Evolutionary conservation across 2,329 filamentous ascomycete genomes (phyloP).

Genomic region (Aspergillus latus): DNA sequence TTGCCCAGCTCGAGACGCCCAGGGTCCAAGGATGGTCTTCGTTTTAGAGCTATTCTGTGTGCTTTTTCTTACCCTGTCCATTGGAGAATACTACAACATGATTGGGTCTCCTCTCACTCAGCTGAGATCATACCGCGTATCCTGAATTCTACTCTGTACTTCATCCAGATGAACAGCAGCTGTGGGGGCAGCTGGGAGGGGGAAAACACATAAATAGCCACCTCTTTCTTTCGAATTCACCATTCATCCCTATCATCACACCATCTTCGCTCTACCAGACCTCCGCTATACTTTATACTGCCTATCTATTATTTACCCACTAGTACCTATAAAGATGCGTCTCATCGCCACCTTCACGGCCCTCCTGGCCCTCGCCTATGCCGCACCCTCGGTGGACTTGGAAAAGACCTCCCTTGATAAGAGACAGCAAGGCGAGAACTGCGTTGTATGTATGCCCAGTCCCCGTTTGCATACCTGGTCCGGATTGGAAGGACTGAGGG

Average conservation of each 20-base stretch:
- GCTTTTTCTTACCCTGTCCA: neutral
- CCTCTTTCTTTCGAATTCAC: neutral
- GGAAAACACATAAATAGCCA: neutral
- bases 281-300: neutral
- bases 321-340: constrained; percentile 5
- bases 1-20: too few species aligned
- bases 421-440: constrained; percentile 17
- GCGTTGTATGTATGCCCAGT: neutral
- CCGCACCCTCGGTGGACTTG: constrained; percentile 12
- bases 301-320: neutral
- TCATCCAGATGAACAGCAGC: too few species aligned
- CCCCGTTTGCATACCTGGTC: too few species aligned
- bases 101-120: neutral
- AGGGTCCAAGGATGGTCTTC: constrained; percentile 9
- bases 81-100: neutral
- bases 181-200: too few species aligned
- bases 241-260: neutral
- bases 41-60: neutral
- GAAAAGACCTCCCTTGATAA: neutral
- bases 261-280: neutral
- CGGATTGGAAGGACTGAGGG: too few species aligned
- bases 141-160: too few species aligned
- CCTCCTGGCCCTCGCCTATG: constrained; percentile 13
- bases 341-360: constrained; percentile 9
- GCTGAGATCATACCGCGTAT: neutral